Evolutionary conservation across 164 flowering plant genomes (phyloP).

Genomic region (Cinnamomum micranthum): DNA sequence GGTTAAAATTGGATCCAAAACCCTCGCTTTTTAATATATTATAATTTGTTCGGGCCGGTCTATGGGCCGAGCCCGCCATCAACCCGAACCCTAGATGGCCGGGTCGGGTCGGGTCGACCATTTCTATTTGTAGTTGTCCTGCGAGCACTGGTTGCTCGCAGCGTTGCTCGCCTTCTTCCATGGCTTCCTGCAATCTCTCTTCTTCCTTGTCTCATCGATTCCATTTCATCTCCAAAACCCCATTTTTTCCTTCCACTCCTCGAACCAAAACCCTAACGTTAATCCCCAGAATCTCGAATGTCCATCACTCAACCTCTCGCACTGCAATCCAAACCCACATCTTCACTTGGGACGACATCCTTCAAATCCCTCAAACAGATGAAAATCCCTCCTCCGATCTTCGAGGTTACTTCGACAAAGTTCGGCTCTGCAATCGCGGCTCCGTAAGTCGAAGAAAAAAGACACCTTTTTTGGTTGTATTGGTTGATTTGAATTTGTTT

Average conservation of each 20-base stretch:
- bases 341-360: slow-evolving; percentile 17
- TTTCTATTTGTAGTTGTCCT: too few relatives aligned
- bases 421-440: slow-evolving; percentile 17
- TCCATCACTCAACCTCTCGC: background rate
- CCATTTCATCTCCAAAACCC: background rate
- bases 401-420: slow-evolving; percentile 6
- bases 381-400: background rate
- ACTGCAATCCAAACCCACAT: background rate
- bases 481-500: background rate
- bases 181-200: slow-evolving; percentile 5
- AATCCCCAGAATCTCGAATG: background rate
- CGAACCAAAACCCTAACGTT: background rate
- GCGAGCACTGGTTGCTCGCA: too few relatives aligned
- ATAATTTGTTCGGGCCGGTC: too few relatives aligned
- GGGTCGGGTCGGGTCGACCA: too few relatives aligned
- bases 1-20: too few relatives aligned
- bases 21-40: too few relatives aligned
- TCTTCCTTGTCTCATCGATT: background rate
- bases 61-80: too few relatives aligned
- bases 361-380: background rate
- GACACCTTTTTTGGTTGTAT: background rate
- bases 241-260: background rate
- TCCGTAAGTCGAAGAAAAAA: slow-evolving; percentile 6
- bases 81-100: too few relatives aligned
- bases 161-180: background rate